Conservation (phyloP, 495 filamentous ascomycete species). For the Acidomyces sp. region DNA sequence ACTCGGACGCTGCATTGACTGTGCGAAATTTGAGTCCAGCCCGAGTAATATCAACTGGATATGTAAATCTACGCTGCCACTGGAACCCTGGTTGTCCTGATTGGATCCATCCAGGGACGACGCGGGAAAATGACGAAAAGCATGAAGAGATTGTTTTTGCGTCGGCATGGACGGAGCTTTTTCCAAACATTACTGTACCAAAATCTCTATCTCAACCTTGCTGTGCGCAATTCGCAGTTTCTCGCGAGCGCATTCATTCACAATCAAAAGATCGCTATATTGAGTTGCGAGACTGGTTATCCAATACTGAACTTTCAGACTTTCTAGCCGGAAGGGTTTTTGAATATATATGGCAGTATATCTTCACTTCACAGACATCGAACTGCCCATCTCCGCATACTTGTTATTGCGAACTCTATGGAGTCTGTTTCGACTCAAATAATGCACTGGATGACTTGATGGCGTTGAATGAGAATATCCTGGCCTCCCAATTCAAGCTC, state of each 20-base stretch:
- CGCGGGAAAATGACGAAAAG: background rate
- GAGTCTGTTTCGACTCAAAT: slow-evolving; percentile 3
- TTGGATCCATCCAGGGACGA: slow-evolving; percentile 5
- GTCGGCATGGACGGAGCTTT: slow-evolving; percentile 3
- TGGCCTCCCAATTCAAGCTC: too few relatives aligned
- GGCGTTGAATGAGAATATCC: slow-evolving; percentile 9
- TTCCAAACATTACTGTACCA: background rate
- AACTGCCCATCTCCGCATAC: background rate
- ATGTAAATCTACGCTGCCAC: slow-evolving; percentile 5
- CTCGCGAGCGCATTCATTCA: background rate
- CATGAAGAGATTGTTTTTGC: slow-evolving; percentile 1
- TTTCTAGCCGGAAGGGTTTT: background rate
- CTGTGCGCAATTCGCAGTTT: slow-evolving; percentile 7
- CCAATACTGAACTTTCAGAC: background rate
- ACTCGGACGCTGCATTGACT: background rate
- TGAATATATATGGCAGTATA: slow-evolving; percentile 6
- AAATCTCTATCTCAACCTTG: background rate
- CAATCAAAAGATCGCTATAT: slow-evolving; percentile 3
- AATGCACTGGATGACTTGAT: slow-evolving; percentile 1
- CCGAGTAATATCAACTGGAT: background rate
- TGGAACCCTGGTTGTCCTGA: slow-evolving; percentile 4
- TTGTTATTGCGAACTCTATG: slow-evolving; percentile 5
- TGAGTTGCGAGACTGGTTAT: background rate
- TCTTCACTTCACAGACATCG: background rate
- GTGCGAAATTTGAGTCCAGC: background rate